Evolutionary conservation across 164 flowering plant genomes (phyloP).

Genomic region (Cinnamomum micranthum): DNA sequence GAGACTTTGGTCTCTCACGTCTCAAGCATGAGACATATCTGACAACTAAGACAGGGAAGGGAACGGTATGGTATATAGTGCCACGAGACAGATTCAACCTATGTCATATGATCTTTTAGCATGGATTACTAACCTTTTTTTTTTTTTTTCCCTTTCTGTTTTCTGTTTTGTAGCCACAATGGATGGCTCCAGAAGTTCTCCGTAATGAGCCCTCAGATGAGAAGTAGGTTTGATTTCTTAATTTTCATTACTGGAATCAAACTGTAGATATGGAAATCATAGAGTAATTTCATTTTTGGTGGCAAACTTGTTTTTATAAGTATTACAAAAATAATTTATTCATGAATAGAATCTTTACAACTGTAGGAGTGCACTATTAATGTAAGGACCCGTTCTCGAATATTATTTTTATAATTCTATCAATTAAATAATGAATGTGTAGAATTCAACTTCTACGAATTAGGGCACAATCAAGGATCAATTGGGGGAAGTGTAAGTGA

Average conservation of each 20-base stretch:
- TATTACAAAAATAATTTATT: too few relatives aligned
- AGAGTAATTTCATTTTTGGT: not conserved
- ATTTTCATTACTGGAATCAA: not conserved
- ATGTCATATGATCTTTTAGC: conserved; percentile 1
- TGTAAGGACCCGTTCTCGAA: too few relatives aligned
- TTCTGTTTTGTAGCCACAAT: conserved; percentile 76
- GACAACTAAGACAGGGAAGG: conserved; percentile 82
- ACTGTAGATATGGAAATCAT: not conserved
- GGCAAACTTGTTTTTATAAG: not conserved
- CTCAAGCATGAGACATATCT: conserved; percentile 80
- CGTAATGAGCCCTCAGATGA: conserved; percentile 94
- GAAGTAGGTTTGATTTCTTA: conserved; percentile 53
- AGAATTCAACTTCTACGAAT: too few relatives aligned
- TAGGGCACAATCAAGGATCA: too few relatives aligned
- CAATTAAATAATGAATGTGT: too few relatives aligned
- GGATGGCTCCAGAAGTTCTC: conserved; percentile 99
- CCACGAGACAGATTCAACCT: not conserved
- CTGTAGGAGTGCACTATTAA: too few relatives aligned
- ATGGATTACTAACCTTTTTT: not conserved
- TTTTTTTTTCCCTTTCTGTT: not conserved
- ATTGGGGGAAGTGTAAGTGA: too few relatives aligned
- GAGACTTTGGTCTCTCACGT: conserved; percentile 96
- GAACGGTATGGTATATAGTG: conserved; percentile 57
- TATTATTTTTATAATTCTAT: too few relatives aligned
- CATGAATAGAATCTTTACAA: too few relatives aligned